These are phyloP conservation scores for Cenchrus purpureus DNA, from an alignment of 176 grass and related monocot species.

Conservation along the genomic window DNA sequence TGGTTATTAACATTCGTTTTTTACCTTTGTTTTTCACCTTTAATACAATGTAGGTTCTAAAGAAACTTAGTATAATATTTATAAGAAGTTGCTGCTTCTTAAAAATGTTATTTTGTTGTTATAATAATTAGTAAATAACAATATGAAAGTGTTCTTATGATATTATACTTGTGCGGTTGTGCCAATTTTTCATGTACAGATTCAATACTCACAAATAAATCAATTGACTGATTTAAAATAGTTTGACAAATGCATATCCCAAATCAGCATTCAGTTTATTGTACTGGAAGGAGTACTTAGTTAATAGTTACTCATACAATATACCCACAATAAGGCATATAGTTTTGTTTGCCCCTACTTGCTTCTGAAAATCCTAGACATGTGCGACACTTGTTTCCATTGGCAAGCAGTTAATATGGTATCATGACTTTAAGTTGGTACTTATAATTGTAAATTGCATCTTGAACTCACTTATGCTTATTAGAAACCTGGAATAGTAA, in stretches of 20 bases:
- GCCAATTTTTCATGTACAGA: background rate
- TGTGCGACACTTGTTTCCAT: background rate
- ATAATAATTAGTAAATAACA: background rate
- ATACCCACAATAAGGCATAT: background rate
- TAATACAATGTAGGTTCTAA: background rate
- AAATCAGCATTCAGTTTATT: background rate
- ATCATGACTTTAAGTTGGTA: background rate
- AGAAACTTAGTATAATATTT: background rate
- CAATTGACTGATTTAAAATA: background rate
- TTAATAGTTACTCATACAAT: conserved; percentile 7
- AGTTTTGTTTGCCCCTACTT: background rate
- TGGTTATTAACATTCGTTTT: background rate
- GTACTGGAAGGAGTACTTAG: background rate
- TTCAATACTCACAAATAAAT: background rate
- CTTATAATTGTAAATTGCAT: background rate
- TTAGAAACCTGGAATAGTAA: background rate
- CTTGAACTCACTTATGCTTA: background rate
- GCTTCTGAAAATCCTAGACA: too few species aligned
- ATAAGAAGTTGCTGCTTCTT: background rate
- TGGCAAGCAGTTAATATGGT: background rate
- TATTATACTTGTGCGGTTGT: background rate
- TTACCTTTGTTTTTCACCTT: background rate
- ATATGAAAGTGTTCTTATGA: background rate
- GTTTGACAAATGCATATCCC: background rate
- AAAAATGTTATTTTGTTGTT: background rate